Base-by-base conservation (phyloP, 2,329 filamentous ascomycete species). In the Cordyceps militaris region DNA sequence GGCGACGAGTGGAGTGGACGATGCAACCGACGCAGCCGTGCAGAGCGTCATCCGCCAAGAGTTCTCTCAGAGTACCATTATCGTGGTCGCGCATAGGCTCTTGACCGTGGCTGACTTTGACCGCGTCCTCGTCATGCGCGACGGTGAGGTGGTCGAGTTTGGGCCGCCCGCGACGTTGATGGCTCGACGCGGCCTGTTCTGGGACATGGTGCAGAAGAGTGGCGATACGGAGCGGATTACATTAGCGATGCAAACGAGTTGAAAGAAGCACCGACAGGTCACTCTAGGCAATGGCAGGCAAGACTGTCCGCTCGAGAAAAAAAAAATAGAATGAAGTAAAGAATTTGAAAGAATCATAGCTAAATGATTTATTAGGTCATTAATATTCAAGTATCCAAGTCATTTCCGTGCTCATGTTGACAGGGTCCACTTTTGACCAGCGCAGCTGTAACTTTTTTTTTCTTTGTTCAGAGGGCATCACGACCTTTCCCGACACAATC, bases 191-290 rank as follows among this genome's bases (percentile, higher is more conserved):
- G 59, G 51, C 10, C 3, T 46, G 6, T 60, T 60, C 32, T 54
- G 40, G 30, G 23, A 55, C 34, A 54, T 60, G 48, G 55, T 62
- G 59, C 49, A 67, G 8, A 30, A 48, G 9, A 56, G 43, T 34
- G 43, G 53, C 16, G 51, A 55, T 40, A 7, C 5, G 6, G 40
- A 32, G 28, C 38, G 11, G 10, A 46, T 55, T 11, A 44, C 14
- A 38, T 23, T 30, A 30, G 38, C 38, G 32, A 52, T 30, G 10
- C 19, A 34, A 21, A 49, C n/a, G n/a, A n/a, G n/a, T n/a, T n/a
- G n/a, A n/a, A n/a, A n/a, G n/a, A n/a, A n/a, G n/a, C n/a, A n/a
- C n/a, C n/a, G n/a, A n/a, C n/a, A n/a, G n/a, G n/a, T n/a, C n/a
- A n/a, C n/a, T n/a, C n/a, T n/a, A n/a, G n/a, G n/a, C n/a, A n/a